These are phyloP conservation scores for Skeletonema tropicum DNA, from an alignment of 108 stramenopile species.

Conservation along the genomic window DNA sequence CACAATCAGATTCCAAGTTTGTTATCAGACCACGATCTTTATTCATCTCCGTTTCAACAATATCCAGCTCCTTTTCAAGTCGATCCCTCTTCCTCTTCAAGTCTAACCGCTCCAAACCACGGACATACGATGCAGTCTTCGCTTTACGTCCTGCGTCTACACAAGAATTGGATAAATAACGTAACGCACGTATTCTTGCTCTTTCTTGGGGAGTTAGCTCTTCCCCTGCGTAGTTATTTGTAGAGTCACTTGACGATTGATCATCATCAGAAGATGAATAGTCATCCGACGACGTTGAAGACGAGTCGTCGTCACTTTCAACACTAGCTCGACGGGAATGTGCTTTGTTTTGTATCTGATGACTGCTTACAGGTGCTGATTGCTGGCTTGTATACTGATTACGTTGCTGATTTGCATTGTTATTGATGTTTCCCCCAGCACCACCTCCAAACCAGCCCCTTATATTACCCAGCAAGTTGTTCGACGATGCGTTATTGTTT, in stretches of 20 bases:
- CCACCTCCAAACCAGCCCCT: conserved; percentile 46
- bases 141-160: conserved; percentile 45
- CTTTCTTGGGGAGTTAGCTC: conserved; percentile 27
- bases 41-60: conserved; percentile 49
- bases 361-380: not conserved
- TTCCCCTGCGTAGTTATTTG: not conserved
- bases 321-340: not conserved
- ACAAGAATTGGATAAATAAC: conserved; percentile 48
- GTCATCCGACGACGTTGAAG: conserved; percentile 19
- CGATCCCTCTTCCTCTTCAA: conserved; percentile 48
- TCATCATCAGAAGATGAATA: conserved; percentile 11
- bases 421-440: not conserved
- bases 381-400: not conserved
- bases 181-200: conserved; percentile 33
- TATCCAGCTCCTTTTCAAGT: conserved; percentile 38
- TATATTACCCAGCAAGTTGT: conserved; percentile 30
- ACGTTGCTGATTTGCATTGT: not conserved
- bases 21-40: conserved; percentile 31
- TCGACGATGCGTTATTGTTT: not conserved
- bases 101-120: conserved; percentile 45
- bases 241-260: conserved; percentile 8
- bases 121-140: conserved; percentile 44
- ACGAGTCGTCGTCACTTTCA: conserved; percentile 12
- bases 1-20: conserved; percentile 19
- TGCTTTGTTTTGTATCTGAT: not conserved